Evolutionary conservation across 768 basidiomycete species (phyloP), one percentile per base, ranked within the genome.

Genomic region (Scleroderma citrinum): DNA sequence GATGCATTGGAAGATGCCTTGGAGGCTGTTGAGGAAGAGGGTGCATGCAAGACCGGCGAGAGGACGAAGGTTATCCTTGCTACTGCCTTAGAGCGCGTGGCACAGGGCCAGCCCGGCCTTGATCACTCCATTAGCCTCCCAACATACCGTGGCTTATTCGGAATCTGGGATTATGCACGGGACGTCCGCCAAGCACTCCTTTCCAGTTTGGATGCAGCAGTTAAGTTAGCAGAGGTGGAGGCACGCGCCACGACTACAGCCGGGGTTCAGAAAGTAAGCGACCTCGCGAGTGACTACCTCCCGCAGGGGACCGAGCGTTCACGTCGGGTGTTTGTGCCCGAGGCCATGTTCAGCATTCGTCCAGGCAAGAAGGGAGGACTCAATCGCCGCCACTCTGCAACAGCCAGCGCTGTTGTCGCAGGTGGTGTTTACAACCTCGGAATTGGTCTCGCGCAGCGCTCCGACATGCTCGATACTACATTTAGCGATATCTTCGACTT

Each of bases 281-380:
- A 75, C 16, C 71, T 96, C 17, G 92, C 82, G 17, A 85, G 95
- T 51, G 71, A 72, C 49, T 81, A 89, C 67, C 78, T 99, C 14
- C 88, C 87, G 1, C 76, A 76, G 44, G 86, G 83, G 49, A 90
- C 92, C 20, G 91, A 92, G 64, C 76, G 90, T 35, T 81, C 81
- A 43, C 77, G 81, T 48, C 76, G 91, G 23, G 81, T 95, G 12
- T 99, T 99, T 75, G 82, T 90, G 72, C 91, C 95, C n/a, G 87
- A 95, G 63, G 95, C 92, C 13, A 98, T 99, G 96, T 99, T 98
- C 71, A 81, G 80, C 47, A 67, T 76, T 37, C 74, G 73, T 20
- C 64, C 70, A 24, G 66, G 75, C 46, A 66, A 76, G 52, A 75
- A 60, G 56, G 60, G 69, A 49, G 69, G 69, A 4, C 71, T 50